These are phyloP conservation scores for Phytopythium cucurbitacearum DNA, from an alignment of 352 stramenopile species.

Conservation along the genomic window DNA sequence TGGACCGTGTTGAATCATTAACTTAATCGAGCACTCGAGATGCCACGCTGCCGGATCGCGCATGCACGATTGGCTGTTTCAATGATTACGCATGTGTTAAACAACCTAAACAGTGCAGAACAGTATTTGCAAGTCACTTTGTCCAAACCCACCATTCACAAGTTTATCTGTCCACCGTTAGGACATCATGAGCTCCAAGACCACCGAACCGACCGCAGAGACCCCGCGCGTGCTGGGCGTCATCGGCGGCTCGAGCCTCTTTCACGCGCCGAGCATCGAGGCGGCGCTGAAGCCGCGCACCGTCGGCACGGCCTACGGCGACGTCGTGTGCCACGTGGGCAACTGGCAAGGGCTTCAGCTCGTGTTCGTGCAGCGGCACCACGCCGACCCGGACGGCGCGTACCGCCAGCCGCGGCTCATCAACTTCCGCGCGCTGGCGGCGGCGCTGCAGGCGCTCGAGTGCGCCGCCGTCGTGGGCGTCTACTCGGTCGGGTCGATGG, in stretches of 20 bases:
- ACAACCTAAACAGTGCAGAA: too few relatives aligned
- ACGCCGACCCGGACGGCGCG: constrained; percentile 55
- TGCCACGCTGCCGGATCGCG: too few relatives aligned
- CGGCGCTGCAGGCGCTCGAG: constrained; percentile 48
- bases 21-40: background rate
- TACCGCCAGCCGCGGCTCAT: constrained; percentile 86
- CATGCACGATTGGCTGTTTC: too few relatives aligned
- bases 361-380: constrained; percentile 86
- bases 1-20: background rate
- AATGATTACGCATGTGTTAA: too few relatives aligned
- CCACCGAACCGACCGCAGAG: background rate
- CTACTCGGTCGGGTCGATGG: constrained; percentile 88
- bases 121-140: too few relatives aligned
- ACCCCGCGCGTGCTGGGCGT: constrained; percentile 62
- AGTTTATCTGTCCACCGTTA: background rate
- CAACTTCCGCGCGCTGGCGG: constrained; percentile 80
- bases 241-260: constrained; percentile 83
- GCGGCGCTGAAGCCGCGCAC: constrained; percentile 44
- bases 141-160: too few relatives aligned
- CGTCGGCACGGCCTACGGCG: constrained; percentile 61
- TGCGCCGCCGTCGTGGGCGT: constrained; percentile 76
- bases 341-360: constrained; percentile 52
- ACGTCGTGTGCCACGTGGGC: constrained; percentile 58
- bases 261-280: constrained; percentile 73
- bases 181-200: background rate